A percentile compares a stretch with the other conserved stretches of the same genome.
Conservation (phyloP, 441 rosid species). For the Mallotus repandus region DNA sequence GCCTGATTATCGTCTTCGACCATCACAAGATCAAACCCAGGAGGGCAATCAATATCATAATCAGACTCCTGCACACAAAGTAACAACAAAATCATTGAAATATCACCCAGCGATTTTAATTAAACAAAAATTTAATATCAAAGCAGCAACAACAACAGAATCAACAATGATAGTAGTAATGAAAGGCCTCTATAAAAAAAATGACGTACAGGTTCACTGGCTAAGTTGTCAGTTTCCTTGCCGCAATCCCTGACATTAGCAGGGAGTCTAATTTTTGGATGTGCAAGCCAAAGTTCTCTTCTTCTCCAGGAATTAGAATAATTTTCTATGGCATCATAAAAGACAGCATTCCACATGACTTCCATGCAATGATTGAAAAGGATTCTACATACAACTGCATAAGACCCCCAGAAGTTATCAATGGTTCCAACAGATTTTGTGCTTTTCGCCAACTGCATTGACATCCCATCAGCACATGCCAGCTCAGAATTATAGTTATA, state of each 20-base stretch:
- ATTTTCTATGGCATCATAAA: slow-evolving; percentile 64
- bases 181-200: background rate
- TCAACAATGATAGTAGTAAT: background rate
- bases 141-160: background rate
- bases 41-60: slow-evolving; percentile 39
- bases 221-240: slow-evolving; percentile 29
- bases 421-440: slow-evolving; percentile 76
- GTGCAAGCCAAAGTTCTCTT: slow-evolving; percentile 62
- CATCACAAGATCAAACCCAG: slow-evolving; percentile 43
- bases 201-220: slow-evolving; percentile 40
- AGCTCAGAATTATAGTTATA: slow-evolving; percentile 30
- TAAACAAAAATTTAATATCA: background rate
- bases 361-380: slow-evolving; percentile 72
- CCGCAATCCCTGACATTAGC: slow-evolving; percentile 20
- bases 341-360: slow-evolving; percentile 89
- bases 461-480: slow-evolving; percentile 22
- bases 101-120: slow-evolving; percentile 21
- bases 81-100: slow-evolving; percentile 41
- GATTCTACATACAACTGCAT: slow-evolving; percentile 54
- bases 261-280: slow-evolving; percentile 32
- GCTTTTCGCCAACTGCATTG: slow-evolving; percentile 25
- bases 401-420: slow-evolving; percentile 63
- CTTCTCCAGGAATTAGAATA: slow-evolving; percentile 68
- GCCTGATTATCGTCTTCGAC: slow-evolving; percentile 28
- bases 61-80: slow-evolving; percentile 36